Conservation (phyloP, 2,329 filamentous ascomycete genomes). For the Penicillium corylophilum region DNA sequence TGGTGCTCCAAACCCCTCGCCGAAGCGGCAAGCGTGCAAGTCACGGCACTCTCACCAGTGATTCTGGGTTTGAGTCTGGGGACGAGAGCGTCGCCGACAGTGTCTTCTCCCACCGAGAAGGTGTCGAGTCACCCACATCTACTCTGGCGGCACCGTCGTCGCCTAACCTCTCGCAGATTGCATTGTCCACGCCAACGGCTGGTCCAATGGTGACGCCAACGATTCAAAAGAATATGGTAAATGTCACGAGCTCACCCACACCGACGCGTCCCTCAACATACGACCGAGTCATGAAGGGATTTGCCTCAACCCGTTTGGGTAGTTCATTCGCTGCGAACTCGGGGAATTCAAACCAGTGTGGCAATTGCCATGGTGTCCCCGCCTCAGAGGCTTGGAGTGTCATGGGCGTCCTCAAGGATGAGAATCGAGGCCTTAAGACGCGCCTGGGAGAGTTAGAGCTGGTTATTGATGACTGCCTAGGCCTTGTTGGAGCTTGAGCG, state of each 20-base stretch:
- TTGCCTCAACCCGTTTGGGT: slow-evolving; percentile 35
- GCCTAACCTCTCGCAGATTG: slow-evolving; percentile 37
- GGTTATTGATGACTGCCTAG: slow-evolving; percentile 57
- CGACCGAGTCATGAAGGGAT: slow-evolving; percentile 46
- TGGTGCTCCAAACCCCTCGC: slow-evolving; percentile 35
- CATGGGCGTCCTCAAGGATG: slow-evolving; percentile 52
- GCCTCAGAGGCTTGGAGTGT: slow-evolving; percentile 54
- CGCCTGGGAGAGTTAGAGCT: slow-evolving; percentile 55
- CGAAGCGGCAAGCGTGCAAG: slow-evolving; percentile 40
- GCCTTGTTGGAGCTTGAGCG: slow-evolving; percentile 46
- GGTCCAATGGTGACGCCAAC: slow-evolving; percentile 32
- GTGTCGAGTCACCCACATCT: slow-evolving; percentile 35
- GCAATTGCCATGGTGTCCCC: slow-evolving; percentile 42
- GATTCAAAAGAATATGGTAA: slow-evolving; percentile 31
- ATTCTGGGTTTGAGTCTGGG: slow-evolving; percentile 62
- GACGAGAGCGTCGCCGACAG: slow-evolving; percentile 53
- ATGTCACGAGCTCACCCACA: slow-evolving; percentile 18
- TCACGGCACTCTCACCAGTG: slow-evolving; percentile 46
- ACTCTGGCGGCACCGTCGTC: slow-evolving; percentile 38
- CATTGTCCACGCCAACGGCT: slow-evolving; percentile 28
- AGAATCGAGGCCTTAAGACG: slow-evolving; percentile 55
- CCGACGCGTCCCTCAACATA: slow-evolving; percentile 37
- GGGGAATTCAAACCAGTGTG: slow-evolving; percentile 35
- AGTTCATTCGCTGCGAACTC: slow-evolving; percentile 31
- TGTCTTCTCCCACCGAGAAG: slow-evolving; percentile 45